Conservation (phyloP, 352 stramenopile species). For the Elongisporangium prolatum region DNA sequence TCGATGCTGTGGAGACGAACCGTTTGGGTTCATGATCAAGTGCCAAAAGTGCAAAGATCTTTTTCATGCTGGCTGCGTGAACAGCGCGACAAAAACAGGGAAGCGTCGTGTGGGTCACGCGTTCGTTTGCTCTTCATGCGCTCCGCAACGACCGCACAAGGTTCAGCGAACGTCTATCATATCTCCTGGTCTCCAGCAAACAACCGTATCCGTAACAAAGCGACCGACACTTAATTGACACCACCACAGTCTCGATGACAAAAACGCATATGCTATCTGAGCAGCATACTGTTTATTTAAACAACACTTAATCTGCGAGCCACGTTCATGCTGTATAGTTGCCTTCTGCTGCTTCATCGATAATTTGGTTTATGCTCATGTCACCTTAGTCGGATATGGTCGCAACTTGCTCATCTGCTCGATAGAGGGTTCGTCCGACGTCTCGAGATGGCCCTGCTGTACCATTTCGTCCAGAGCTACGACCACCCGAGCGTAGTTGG, state of each 20-base stretch:
- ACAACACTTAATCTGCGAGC: too few relatives aligned
- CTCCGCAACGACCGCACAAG: not conserved
- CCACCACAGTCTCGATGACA: too few relatives aligned
- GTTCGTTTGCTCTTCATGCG: not conserved
- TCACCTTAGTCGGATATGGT: constrained; percentile 31
- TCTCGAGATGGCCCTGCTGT: constrained; percentile 53
- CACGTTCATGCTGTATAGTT: too few relatives aligned
- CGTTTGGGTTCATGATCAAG: not conserved
- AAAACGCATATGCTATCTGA: too few relatives aligned
- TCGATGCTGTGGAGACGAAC: not conserved
- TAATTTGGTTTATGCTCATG: too few relatives aligned
- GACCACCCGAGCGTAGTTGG: constrained; percentile 63
- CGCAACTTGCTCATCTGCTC: constrained; percentile 52
- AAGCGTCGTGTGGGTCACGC: not conserved
- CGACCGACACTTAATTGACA: not conserved
- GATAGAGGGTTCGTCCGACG: constrained; percentile 39
- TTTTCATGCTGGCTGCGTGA: not conserved
- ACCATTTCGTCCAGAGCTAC: constrained; percentile 65
- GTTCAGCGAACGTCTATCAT: not conserved
- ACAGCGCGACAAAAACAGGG: not conserved
- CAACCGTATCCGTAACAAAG: not conserved
- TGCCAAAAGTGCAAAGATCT: not conserved
- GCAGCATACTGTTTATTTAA: too few relatives aligned
- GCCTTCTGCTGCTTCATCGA: too few relatives aligned
- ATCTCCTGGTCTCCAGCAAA: not conserved